Percentiles rank a stretch among this genome's conserved stretches.
phyloP scores from a whole-genome alignment of 495 filamentous ascomycete genomes.

The Paragyromitra xinjiangensis region DNA sequence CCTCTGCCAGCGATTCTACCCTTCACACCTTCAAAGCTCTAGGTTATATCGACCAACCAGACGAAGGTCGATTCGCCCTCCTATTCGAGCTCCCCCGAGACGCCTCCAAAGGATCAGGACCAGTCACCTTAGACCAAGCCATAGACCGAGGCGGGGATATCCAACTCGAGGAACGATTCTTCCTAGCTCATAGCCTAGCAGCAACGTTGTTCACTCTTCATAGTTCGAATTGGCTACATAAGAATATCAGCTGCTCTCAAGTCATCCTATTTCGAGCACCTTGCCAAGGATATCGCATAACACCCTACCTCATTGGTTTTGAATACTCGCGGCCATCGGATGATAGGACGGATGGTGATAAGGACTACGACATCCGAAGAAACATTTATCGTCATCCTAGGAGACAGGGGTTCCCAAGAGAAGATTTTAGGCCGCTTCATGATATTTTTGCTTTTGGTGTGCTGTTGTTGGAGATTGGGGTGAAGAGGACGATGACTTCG shows the following conservation, averaged over 20 bases:
- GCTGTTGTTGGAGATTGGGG: constrained; percentile 13
- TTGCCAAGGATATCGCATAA: constrained; percentile 16
- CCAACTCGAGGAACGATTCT: constrained; percentile 30
- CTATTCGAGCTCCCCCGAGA: constrained; percentile 14
- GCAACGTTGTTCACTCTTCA: constrained; percentile 17
- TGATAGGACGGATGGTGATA: constrained; percentile 10
- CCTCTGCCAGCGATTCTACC: neutral
- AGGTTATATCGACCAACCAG: constrained; percentile 19
- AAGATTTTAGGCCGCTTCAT: constrained; percentile 26
- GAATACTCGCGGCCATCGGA: constrained; percentile 29
- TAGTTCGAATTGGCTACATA: constrained; percentile 27
- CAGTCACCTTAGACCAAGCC: neutral
- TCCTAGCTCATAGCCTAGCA: constrained; percentile 14
- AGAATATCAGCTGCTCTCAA: constrained; percentile 16
- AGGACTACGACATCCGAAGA: constrained; percentile 24
- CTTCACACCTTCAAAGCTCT: constrained; percentile 26
- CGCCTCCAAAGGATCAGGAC: neutral
- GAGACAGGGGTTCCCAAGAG: constrained; percentile 24
- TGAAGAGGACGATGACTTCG: constrained; percentile 24
- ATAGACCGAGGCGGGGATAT: constrained; percentile 14
- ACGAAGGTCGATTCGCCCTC: constrained; percentile 20
- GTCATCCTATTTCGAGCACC: neutral
- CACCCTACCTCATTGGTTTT: constrained; percentile 23
- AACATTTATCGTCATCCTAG: constrained; percentile 20
- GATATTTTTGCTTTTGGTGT: constrained; percentile 30